phyloP scores from a whole-genome alignment of 371 early-diverging fungal genomes.

The Apophysomyces elegans region DNA sequence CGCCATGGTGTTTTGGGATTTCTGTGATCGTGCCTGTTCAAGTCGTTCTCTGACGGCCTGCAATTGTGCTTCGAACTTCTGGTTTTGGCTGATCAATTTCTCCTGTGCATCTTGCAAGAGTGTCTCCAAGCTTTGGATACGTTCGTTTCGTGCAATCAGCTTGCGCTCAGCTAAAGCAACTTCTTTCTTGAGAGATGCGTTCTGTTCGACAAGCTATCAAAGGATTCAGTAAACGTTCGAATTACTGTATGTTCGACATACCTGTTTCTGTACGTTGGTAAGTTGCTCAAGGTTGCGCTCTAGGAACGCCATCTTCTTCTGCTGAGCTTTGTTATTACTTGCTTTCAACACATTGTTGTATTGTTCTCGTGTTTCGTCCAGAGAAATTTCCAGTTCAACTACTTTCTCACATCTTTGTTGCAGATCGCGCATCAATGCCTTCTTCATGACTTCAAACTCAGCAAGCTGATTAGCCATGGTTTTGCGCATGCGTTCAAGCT shows the following conservation, averaged over 20 bases:
- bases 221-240: not conserved
- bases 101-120: constrained; percentile 78
- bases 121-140: constrained; percentile 85
- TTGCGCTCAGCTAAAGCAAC: constrained; percentile 88
- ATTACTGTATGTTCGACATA: constrained; percentile 16
- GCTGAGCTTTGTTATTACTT: constrained; percentile 81
- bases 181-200: constrained; percentile 90
- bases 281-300: constrained; percentile 95
- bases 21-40: constrained; percentile 69
- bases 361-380: constrained; percentile 92
- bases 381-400: constrained; percentile 90
- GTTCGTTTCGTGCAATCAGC: constrained; percentile 86
- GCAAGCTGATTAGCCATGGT: constrained; percentile 87
- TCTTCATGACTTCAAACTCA: constrained; percentile 97
- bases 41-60: constrained; percentile 75
- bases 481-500: constrained; percentile 85
- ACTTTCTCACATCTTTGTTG: constrained; percentile 94
- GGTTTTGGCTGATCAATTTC: constrained; percentile 77
- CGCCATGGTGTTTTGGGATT: constrained; percentile 34
- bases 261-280: constrained; percentile 88
- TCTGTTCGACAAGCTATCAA: constrained; percentile 87
- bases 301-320: constrained; percentile 92
- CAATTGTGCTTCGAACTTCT: constrained; percentile 83
- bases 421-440: constrained; percentile 93
- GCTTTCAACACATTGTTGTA: constrained; percentile 82